Evolutionary conservation across 768 basidiomycete species (phyloP), one percentile per base, ranked within the genome.

Genomic region (Lactifluus rugatus): DNA sequence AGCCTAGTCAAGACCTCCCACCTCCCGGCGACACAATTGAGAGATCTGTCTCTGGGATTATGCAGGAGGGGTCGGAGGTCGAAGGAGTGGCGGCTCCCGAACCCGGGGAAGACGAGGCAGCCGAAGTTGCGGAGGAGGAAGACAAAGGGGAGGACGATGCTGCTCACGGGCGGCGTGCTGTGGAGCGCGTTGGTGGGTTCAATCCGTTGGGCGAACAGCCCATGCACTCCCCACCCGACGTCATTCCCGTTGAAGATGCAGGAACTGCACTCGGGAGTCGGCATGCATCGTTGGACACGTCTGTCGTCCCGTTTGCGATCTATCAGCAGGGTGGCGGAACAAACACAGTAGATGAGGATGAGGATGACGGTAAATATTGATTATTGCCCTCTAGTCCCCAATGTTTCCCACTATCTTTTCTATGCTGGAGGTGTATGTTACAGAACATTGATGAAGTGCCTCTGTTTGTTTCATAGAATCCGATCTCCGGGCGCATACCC

Each of bases 171-270:
- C 77, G 75, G 60, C 80, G 80, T 51, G 78, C 87, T 21, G 79
- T 84, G 23, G 84, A 81, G 58, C 74, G 71, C 21, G 66, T 81
- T 73, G 87, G 85, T 16, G 78, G 79, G 62, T 71, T 77, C 72
- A 74, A 84, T 63, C 81, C 84, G 2, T 76, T 84, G 53, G 71
- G 74, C 8, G 52, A 41, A 28, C 52, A 54, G 21, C 32, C 21
- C 19, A 6, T 23, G 45, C 25, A 70, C 73, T 14, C 74, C 66
- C 28, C 70, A 72, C 25, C 67, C 64, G 52, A 26, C 26, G 17
- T 2, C 34, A 2, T 50, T 41, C 21, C 31, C 16, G 23, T 44
- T 37, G 54, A 61, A 31, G 28, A 54, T 17, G 25, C 42, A 26
- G 39, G 51, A 62, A 19, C 34, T 48, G 44, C 39, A 42, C 44